Evolutionary conservation across 192 early-diverging fungal species (phyloP).

Genomic region (Lunasporangiospora selenospora): DNA sequence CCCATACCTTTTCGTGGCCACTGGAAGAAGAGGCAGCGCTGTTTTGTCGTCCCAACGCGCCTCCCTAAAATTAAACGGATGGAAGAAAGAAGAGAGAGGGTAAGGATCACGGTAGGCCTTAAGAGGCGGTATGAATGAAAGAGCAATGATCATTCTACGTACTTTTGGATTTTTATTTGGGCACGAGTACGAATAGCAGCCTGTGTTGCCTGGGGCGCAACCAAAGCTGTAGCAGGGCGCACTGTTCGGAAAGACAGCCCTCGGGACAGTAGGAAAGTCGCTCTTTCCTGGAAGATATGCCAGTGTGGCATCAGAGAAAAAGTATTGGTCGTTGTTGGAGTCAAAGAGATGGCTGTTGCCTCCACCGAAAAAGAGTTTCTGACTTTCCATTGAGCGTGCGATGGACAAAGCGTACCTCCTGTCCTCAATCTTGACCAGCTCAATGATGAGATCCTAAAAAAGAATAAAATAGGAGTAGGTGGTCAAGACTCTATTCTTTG

Average conservation of each 20-base stretch:
- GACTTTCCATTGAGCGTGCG: conserved; percentile 78
- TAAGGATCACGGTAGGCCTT: too few relatives aligned
- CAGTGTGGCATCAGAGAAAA: conserved; percentile 58
- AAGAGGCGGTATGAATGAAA: not conserved
- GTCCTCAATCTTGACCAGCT: conserved; percentile 71
- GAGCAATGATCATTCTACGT: not conserved
- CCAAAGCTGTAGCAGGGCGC: conserved; percentile 27
- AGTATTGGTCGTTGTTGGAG: conserved; percentile 75
- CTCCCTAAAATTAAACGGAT: too few relatives aligned
- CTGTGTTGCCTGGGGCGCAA: conserved; percentile 24
- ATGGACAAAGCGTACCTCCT: conserved; percentile 77
- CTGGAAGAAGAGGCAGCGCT: too few relatives aligned
- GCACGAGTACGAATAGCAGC: conserved; percentile 41
- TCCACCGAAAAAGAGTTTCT: conserved; percentile 82
- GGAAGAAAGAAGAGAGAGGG: not conserved
- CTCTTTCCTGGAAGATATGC: conserved; percentile 26
- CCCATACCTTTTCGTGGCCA: conserved; percentile 83
- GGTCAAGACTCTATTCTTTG: too few relatives aligned
- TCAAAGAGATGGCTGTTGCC: conserved; percentile 72
- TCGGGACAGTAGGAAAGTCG: conserved; percentile 33
- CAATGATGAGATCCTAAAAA: conserved; percentile 61
- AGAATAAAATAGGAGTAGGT: not conserved
- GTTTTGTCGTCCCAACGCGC: too few relatives aligned
- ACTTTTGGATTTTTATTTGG: conserved; percentile 8
- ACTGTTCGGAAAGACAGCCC: conserved; percentile 34